phyloP scores from a whole-genome alignment of 1,284 basidiomycete genomes.

The Sporisorium reilianum region DNA sequence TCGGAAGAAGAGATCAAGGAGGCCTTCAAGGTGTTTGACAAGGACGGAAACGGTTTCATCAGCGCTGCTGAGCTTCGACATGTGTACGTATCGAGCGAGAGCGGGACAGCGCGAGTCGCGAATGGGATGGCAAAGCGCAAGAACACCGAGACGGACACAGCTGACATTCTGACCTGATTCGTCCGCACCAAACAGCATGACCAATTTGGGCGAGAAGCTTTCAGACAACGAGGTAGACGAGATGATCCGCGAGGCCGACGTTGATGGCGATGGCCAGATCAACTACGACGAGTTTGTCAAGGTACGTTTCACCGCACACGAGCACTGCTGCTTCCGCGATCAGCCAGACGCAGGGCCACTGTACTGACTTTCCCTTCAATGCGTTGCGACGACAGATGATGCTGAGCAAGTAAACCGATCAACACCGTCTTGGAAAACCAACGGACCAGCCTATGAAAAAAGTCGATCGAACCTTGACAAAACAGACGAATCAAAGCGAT shows the following conservation, averaged over 20 bases:
- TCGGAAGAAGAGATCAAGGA: conserved; percentile 78
- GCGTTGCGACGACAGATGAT: conserved; percentile 57
- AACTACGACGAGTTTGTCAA: conserved; percentile 76
- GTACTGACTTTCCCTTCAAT: neutral
- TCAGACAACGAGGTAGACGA: conserved; percentile 93
- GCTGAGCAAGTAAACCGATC: conserved; percentile 61
- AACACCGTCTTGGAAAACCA: conserved; percentile 1
- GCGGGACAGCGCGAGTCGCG: too few relatives aligned
- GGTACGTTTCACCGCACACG: conserved; percentile 55
- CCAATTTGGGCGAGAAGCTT: conserved; percentile 79
- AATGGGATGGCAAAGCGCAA: too few relatives aligned
- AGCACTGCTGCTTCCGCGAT: neutral
- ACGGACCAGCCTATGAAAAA: neutral
- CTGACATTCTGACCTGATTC: neutral
- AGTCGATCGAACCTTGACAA: conserved; percentile 4
- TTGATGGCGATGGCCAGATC: conserved; percentile 88
- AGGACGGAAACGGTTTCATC: conserved; percentile 77
- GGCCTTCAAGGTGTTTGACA: conserved; percentile 79
- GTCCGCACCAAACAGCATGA: conserved; percentile 55
- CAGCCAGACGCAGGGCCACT: neutral
- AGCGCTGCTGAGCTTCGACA: conserved; percentile 76
- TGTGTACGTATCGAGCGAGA: conserved; percentile 50
- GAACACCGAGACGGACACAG: too few relatives aligned
- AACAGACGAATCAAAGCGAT: neutral
- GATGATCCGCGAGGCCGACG: conserved; percentile 98